phyloP scores from a whole-genome alignment of 768 basidiomycete genomes.

The Boletales sp. region DNA sequence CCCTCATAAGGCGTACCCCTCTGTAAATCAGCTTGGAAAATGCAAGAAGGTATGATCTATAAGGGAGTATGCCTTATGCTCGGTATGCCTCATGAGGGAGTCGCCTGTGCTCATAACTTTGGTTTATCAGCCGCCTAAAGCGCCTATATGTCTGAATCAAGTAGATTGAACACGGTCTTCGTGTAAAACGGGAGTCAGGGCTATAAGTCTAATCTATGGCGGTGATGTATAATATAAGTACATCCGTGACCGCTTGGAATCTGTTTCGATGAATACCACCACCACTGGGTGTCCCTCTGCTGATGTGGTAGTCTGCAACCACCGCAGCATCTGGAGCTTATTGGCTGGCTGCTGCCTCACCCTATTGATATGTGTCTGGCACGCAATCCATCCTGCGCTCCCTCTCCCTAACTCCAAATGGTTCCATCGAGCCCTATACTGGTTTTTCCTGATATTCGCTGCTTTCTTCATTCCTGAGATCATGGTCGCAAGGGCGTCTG shows the following conservation, averaged over 20 bases:
- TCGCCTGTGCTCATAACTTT: too few relatives aligned
- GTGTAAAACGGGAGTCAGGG: too few relatives aligned
- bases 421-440: neutral
- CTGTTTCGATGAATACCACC: neutral
- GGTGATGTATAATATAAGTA: too few relatives aligned
- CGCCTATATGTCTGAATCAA: too few relatives aligned
- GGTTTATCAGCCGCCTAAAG: too few relatives aligned
- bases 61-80: too few relatives aligned
- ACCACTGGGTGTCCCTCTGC: neutral
- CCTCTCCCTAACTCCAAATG: neutral
- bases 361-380: neutral
- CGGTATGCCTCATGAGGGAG: too few relatives aligned
- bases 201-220: too few relatives aligned
- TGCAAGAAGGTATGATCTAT: too few relatives aligned
- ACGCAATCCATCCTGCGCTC: neutral
- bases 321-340: neutral
- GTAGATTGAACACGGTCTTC: too few relatives aligned
- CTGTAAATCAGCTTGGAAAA: too few relatives aligned
- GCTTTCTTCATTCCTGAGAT: neutral
- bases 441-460: neutral
- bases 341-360: neutral
- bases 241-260: neutral
- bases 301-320: neutral
- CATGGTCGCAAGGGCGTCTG: neutral
- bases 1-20: too few relatives aligned